Evolutionary conservation across 306 rosid species (phyloP).

Genomic region (Gynostemma pentaphyllum): DNA sequence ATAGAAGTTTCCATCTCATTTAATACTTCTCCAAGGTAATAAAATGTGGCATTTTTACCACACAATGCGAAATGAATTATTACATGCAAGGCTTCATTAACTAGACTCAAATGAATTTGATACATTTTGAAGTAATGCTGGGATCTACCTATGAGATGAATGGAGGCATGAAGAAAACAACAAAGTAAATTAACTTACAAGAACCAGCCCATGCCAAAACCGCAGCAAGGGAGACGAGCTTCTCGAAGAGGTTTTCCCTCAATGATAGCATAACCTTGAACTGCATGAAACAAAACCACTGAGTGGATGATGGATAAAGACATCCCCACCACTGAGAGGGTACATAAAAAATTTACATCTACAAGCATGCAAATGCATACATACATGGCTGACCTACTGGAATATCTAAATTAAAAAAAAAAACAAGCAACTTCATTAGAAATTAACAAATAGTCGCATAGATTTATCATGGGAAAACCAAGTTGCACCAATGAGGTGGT

Average conservation of each 20-base stretch:
- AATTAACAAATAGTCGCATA: background rate
- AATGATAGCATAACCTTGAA: conserved; percentile 50
- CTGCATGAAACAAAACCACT: background rate
- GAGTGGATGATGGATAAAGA: background rate
- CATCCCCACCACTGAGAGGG: background rate
- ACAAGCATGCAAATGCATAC: background rate
- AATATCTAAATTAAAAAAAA: background rate
- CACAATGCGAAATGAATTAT: background rate
- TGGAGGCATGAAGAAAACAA: background rate
- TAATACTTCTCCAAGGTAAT: too few relatives aligned
- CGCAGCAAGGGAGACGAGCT: conserved; percentile 62
- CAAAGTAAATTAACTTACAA: conserved; percentile 38
- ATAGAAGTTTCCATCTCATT: too few relatives aligned
- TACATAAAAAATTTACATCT: background rate
- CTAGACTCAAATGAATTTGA: background rate
- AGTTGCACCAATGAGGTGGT: too few relatives aligned
- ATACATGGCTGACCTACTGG: background rate
- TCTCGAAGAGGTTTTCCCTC: conserved; percentile 46
- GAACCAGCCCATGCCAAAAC: conserved; percentile 68
- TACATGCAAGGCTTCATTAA: background rate
- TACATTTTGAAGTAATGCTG: background rate
- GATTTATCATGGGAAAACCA: background rate
- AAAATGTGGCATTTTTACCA: too few relatives aligned
- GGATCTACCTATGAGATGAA: background rate
- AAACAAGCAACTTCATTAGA: background rate